Evolutionary conservation across 306 rosid genomes (phyloP), one percentile per base, ranked within the genome.

Genomic region (Prinsepia uniflora): DNA sequence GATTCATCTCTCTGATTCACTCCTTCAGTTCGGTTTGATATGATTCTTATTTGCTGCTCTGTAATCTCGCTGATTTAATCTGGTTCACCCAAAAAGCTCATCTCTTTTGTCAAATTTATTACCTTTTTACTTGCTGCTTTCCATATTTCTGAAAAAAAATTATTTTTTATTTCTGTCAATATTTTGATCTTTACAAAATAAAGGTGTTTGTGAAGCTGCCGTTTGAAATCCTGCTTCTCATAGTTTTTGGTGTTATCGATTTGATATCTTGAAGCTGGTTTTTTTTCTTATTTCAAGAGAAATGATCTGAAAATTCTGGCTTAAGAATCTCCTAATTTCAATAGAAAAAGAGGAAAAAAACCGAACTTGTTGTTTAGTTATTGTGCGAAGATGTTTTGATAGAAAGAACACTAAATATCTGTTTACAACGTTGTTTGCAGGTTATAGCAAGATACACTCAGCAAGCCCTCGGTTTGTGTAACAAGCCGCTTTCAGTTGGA

Each of bases 351-450:
- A 56, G 22, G 2, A 30, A 30, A 30, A 30, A 30, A 30, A 30
- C 36, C 36, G 0, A 56, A 9, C 39, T 1, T 10, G 61, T 20
- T 55, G 58, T 57, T 58, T 71, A n/a, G 17, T 56, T 68, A 36
- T n/a, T 63, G 24, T 6, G 13, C 36, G n/a, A 68, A 55, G 45
- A 12, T 55, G 1, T 76, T 62, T 72, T 72, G 41, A 64, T 69
- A 70, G 80, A 72, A 52, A 52, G 68, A 44, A 75, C 78, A 42
- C 84, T 80, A 59, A 82, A 63, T 48, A 56, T 60, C 67, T 65
- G 10, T 59, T 70, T 63, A 10, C 64, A 45, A 48, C 54, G n/a
- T 57, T 17, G 49, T 47, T 74, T 79, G 71, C 46, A 75, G 79
- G 81, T 76, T 72, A 72, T 52, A 59, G 73, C 54, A 50, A 74